phyloP scores from a whole-genome alignment of 1,284 basidiomycete genomes.

The Boletus austroedulis region DNA sequence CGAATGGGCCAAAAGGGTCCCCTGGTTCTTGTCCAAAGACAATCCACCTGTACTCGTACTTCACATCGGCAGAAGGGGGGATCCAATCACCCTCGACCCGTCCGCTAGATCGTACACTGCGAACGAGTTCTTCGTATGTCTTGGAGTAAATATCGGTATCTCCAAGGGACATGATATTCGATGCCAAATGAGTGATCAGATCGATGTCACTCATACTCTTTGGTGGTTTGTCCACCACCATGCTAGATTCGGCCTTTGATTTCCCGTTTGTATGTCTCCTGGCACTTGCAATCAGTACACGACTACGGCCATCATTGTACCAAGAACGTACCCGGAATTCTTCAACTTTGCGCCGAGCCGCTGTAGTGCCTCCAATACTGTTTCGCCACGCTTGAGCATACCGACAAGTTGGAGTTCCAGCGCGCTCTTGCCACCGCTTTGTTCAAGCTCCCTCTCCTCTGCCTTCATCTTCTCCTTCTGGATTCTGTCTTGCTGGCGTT shows the following conservation, averaged over 20 bases:
- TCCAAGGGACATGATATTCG: conserved; percentile 77
- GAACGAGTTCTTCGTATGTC: conserved; percentile 80
- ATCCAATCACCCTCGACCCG: conserved; percentile 66
- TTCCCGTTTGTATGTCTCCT: conserved; percentile 36
- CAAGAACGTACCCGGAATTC: conserved; percentile 45
- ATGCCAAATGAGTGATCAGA: conserved; percentile 76
- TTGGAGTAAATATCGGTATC: conserved; percentile 81
- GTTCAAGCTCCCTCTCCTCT: conserved; percentile 67
- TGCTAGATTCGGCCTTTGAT: conserved; percentile 39
- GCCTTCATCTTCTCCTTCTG: conserved; percentile 69
- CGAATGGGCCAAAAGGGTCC: conserved; percentile 72
- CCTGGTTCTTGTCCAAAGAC: conserved; percentile 47
- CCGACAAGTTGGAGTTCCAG: conserved; percentile 69
- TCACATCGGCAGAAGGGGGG: conserved; percentile 71
- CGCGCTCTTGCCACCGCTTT: conserved; percentile 63
- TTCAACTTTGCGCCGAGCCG: conserved; percentile 76
- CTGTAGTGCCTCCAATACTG: conserved; percentile 86
- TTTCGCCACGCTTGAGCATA: conserved; percentile 85
- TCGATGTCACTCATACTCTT: conserved; percentile 61
- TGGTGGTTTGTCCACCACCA: conserved; percentile 47
- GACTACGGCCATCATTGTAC: neutral
- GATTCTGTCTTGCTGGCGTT: conserved; percentile 64
- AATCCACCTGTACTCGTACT: conserved; percentile 80
- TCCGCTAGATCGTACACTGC: conserved; percentile 67
- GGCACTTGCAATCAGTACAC: conserved; percentile 6